These are phyloP conservation scores for Penicillium arizonense DNA, from an alignment of 495 filamentous ascomycete species.

Conservation along the genomic window DNA sequence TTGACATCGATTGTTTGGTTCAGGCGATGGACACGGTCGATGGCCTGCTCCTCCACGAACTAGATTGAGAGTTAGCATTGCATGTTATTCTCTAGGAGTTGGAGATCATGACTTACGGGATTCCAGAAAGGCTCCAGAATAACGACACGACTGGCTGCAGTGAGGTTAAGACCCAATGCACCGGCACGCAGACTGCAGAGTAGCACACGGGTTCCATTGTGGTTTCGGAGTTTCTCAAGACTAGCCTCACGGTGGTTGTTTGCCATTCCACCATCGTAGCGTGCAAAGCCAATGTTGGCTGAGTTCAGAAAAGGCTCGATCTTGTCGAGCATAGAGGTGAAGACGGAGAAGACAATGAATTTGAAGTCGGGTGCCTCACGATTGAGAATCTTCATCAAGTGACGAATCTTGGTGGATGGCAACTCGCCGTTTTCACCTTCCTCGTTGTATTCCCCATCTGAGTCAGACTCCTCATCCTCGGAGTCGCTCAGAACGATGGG, in stretches of 20 bases:
- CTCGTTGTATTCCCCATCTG: conserved; percentile 38
- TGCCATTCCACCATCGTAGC: conserved; percentile 94
- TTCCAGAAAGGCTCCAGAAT: conserved; percentile 99
- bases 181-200: conserved; percentile 94
- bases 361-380: conserved; percentile 78
- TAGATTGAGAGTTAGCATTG: conserved; percentile 30
- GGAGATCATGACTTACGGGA: conserved; percentile 54
- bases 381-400: conserved; percentile 76
- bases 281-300: conserved; percentile 70
- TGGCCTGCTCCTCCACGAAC: conserved; percentile 98
- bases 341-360: conserved; percentile 97
- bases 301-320: conserved; percentile 84
- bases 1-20: conserved; percentile 92
- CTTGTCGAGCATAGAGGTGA: conserved; percentile 96
- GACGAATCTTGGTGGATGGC: conserved; percentile 86
- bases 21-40: conserved; percentile 94
- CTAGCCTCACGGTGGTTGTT: conserved; percentile 91
- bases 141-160: conserved; percentile 87
- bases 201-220: conserved; percentile 70
- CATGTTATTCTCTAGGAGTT: background rate
- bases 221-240: conserved; percentile 69
- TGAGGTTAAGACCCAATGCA: conserved; percentile 88
- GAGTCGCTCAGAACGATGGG: conserved; percentile 17
- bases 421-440: conserved; percentile 52
- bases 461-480: conserved; percentile 25